Evolutionary conservation across 1,139 yeast species (phyloP).

Genomic region (Kodamaea sp.): DNA sequence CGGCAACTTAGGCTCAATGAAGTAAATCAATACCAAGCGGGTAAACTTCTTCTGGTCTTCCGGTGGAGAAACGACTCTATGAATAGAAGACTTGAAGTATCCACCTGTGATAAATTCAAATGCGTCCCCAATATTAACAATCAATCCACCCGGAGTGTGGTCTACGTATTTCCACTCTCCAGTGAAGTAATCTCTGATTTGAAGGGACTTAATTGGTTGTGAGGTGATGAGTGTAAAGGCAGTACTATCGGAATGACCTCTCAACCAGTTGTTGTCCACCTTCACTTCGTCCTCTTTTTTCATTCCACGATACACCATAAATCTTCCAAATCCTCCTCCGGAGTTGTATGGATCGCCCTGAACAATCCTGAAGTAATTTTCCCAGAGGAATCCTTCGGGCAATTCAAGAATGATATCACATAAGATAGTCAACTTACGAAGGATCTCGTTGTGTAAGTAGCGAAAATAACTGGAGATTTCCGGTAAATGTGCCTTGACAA

Average conservation of each 20-base stretch:
- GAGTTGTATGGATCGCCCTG: slow-evolving; percentile 23
- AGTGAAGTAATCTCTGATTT: slow-evolving; percentile 25
- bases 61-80: slow-evolving; percentile 31
- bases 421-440: slow-evolving; percentile 26
- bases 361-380: slow-evolving; percentile 29
- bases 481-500: slow-evolving; percentile 27
- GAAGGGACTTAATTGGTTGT: slow-evolving; percentile 32
- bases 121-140: slow-evolving; percentile 32
- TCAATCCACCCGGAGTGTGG: slow-evolving; percentile 26
- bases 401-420: slow-evolving; percentile 33
- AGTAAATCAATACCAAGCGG: slow-evolving; percentile 29
- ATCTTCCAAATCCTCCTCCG: slow-evolving; percentile 35
- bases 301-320: slow-evolving; percentile 34
- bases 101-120: slow-evolving; percentile 33
- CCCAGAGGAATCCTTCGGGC: slow-evolving; percentile 35
- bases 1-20: slow-evolving; percentile 21
- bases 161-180: slow-evolving; percentile 32
- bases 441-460: slow-evolving; percentile 23
- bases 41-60: slow-evolving; percentile 25
- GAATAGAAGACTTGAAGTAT: slow-evolving; percentile 31
- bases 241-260: slow-evolving; percentile 34
- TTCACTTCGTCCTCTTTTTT: slow-evolving; percentile 24
- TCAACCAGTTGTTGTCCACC: slow-evolving; percentile 22
- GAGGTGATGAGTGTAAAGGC: slow-evolving; percentile 31
- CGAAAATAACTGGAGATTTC: slow-evolving; percentile 31